Evolutionary conservation across 495 filamentous ascomycete genomes (phyloP).

Genomic region (Aspergillus carlsbadensis): DNA sequence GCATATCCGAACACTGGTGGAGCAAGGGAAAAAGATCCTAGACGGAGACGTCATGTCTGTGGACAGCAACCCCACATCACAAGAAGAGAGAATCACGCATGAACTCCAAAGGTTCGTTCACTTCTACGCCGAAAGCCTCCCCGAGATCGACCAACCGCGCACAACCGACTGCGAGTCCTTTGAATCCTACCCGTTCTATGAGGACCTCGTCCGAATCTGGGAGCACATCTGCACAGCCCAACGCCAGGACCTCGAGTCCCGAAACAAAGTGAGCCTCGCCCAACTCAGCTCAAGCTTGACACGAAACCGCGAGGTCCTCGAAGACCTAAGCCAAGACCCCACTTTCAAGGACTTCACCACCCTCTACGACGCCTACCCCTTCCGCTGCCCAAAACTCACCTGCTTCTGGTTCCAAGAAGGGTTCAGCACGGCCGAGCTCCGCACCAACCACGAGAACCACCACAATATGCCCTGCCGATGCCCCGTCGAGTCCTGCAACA

Average conservation of each 20-base stretch:
- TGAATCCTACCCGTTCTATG: slow-evolving; percentile 3
- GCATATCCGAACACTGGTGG: slow-evolving; percentile 1
- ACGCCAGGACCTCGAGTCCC: not conserved
- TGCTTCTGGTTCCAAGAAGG: slow-evolving; percentile 15
- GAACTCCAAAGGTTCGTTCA: slow-evolving; percentile 5
- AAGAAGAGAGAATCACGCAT: not conserved
- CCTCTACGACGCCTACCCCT: slow-evolving; percentile 2
- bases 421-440: not conserved
- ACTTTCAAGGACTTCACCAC: not conserved
- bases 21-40: not conserved
- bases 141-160: not conserved
- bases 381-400: slow-evolving; percentile 4
- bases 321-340: not conserved
- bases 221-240: slow-evolving; percentile 4
- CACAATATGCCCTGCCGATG: slow-evolving; percentile 3
- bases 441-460: slow-evolving; percentile 1
- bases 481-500: not conserved
- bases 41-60: not conserved
- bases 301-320: slow-evolving; percentile 6
- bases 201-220: slow-evolving; percentile 8
- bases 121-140: not conserved
- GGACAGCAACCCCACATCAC: not conserved
- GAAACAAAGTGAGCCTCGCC: slow-evolving; percentile 1
- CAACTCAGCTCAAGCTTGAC: not conserved
- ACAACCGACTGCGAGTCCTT: slow-evolving; percentile 5